These are phyloP conservation scores for Meyerozyma smithsonii DNA, from an alignment of 1,139 yeast genomes.

Conservation along the genomic window DNA sequence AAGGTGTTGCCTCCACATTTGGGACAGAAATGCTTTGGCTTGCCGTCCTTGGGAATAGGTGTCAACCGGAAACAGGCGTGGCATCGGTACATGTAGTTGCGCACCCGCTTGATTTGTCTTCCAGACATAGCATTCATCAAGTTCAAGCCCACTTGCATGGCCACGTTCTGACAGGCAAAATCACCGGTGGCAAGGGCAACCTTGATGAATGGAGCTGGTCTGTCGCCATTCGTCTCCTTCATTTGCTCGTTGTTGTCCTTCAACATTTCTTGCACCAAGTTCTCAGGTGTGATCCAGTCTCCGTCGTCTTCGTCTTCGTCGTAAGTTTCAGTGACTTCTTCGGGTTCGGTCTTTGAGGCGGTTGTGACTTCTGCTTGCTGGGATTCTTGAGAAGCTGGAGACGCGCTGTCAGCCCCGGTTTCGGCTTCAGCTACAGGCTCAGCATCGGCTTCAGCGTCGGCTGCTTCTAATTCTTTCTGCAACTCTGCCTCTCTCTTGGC, in stretches of 20 bases:
- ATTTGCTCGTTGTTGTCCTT: constrained; percentile 54
- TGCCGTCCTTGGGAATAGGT: constrained; percentile 72
- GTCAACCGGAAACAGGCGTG: constrained; percentile 90
- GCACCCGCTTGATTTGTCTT: constrained; percentile 73
- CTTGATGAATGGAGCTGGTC: constrained; percentile 32
- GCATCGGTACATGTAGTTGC: constrained; percentile 92
- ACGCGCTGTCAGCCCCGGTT: too few species aligned
- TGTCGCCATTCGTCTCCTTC: constrained; percentile 23
- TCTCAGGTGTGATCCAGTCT: constrained; percentile 94
- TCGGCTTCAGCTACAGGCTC: constrained; percentile 6
- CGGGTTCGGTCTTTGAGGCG: too few species aligned
- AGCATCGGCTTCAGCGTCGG: constrained; percentile 10
- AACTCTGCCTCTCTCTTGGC: constrained; percentile 46
- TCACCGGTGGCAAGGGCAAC: constrained; percentile 93
- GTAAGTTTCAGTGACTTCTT: constrained; percentile 34
- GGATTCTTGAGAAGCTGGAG: too few species aligned
- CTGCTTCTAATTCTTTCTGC: constrained; percentile 18
- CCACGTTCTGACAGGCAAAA: constrained; percentile 95
- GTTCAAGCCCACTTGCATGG: constrained; percentile 84
- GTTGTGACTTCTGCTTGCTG: too few species aligned
- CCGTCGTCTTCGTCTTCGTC: constrained; percentile 72
- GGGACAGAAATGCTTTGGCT: constrained; percentile 87
- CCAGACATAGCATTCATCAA: constrained; percentile 86
- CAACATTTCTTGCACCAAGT: constrained; percentile 61
- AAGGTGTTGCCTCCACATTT: constrained; percentile 92